Percentiles rank a stretch among this genome's conserved stretches.
Evolutionary conservation across 2,329 filamentous ascomycete species (phyloP).

Genomic region (Ascochyta koolunga): DNA sequence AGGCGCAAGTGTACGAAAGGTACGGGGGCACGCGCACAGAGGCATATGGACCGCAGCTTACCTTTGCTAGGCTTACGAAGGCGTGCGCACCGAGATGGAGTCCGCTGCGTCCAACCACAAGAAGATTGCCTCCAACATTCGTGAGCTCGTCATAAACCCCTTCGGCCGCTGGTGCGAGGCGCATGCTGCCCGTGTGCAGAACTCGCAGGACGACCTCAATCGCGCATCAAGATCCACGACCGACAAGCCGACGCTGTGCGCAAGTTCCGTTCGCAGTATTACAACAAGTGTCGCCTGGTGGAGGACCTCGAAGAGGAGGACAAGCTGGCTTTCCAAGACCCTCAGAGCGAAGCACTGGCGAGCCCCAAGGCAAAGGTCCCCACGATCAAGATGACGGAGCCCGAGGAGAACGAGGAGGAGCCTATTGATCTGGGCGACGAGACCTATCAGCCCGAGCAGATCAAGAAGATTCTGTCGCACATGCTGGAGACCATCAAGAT

Average conservation of each 20-base stretch:
- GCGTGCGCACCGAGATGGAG: slow-evolving; percentile 89
- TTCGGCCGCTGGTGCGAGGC: slow-evolving; percentile 97
- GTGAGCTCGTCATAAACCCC: slow-evolving; percentile 91
- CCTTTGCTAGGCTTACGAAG: slow-evolving; percentile 83
- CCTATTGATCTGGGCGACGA: slow-evolving; percentile 90
- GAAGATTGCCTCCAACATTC: slow-evolving; percentile 95
- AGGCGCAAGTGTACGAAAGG: slow-evolving; percentile 94
- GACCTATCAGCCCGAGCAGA: slow-evolving; percentile 79
- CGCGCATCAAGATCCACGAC: slow-evolving; percentile 89
- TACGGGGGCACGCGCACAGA: slow-evolving; percentile 49
- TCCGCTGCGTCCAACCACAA: slow-evolving; percentile 88
- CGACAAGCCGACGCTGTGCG: slow-evolving; percentile 88
- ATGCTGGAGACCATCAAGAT: slow-evolving; percentile 87
- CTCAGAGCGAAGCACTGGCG: slow-evolving; percentile 58
- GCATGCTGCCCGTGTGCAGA: slow-evolving; percentile 87
- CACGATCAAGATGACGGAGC: slow-evolving; percentile 85
- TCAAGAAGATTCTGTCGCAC: slow-evolving; percentile 87
- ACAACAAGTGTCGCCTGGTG: slow-evolving; percentile 96
- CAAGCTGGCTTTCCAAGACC: slow-evolving; percentile 94
- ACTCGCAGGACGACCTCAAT: slow-evolving; percentile 95
- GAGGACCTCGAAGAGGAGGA: slow-evolving; percentile 99
- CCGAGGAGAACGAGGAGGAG: slow-evolving; percentile 72
- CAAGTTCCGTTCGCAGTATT: slow-evolving; percentile 94
- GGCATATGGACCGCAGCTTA: slow-evolving; percentile 1
- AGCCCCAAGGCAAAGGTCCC: slow-evolving; percentile 69